A percentile compares a stretch with the other conserved stretches of the same genome.
phyloP scores from a whole-genome alignment of 2,329 filamentous ascomycete genomes.

The Fusarium sp. region DNA sequence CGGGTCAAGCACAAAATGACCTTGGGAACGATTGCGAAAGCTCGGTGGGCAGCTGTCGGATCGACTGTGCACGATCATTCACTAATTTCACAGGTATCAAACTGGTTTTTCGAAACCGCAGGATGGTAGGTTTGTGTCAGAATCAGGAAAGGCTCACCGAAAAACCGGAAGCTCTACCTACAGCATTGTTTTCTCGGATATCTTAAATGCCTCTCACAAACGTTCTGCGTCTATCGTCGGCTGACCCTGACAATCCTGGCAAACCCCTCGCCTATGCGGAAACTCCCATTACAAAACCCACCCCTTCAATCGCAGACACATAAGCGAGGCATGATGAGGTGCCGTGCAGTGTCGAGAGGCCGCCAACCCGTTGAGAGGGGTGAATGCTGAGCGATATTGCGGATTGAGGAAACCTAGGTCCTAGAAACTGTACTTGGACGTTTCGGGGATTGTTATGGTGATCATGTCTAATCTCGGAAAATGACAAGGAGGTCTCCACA shows the following conservation, averaged over 20 bases:
- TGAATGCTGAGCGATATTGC: not conserved
- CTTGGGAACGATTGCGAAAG: no score
- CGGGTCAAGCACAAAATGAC: no score
- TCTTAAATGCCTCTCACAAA: not conserved
- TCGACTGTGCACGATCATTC: no score
- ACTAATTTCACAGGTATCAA: no score
- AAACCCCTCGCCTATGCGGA: not conserved
- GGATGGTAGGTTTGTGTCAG: not conserved
- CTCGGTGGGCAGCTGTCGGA: no score
- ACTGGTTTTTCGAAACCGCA: no score
- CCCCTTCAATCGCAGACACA: not conserved
- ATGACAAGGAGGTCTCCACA: slow-evolving; percentile 23
- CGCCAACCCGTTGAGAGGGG: slow-evolving; percentile 3
- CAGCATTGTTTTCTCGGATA: not conserved
- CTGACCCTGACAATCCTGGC: not conserved
- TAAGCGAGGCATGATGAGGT: not conserved
- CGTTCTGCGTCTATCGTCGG: not conserved
- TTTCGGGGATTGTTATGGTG: not conserved
- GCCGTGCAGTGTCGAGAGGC: not conserved
- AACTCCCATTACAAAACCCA: not conserved
- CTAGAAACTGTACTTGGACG: no score
- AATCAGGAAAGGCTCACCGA: not conserved
- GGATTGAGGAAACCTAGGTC: no score
- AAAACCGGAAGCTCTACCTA: not conserved
- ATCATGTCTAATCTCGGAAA: not conserved